Conservation (phyloP, 108 stramenopile species). For the Pseudonitzschia multiseries region DNA sequence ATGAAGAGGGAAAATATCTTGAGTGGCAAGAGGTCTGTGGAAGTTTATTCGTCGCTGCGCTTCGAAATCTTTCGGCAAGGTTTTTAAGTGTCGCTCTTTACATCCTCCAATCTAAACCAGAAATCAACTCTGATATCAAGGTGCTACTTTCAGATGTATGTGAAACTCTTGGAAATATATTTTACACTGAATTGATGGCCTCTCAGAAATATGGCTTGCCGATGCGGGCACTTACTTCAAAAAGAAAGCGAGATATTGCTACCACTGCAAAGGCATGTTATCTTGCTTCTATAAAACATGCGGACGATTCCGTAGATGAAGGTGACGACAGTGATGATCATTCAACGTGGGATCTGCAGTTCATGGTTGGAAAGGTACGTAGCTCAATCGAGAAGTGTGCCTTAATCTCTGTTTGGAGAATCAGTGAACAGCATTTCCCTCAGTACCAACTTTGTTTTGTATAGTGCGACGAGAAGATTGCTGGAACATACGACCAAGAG, state of each 20-base stretch:
- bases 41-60: constrained; percentile 72
- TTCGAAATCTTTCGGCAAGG: constrained; percentile 55
- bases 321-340: constrained; percentile 35
- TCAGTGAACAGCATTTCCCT: too few relatives aligned
- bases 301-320: constrained; percentile 29
- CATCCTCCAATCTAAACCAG: constrained; percentile 47
- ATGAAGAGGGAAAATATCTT: constrained; percentile 46
- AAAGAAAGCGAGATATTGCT: constrained; percentile 64
- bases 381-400: not conserved
- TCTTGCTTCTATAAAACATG: constrained; percentile 38
- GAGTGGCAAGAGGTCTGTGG: constrained; percentile 84
- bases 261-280: constrained; percentile 56
- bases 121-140: constrained; percentile 24
- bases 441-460: not conserved
- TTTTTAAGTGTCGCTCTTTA: constrained; percentile 48
- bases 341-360: constrained; percentile 63
- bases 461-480: constrained; percentile 80
- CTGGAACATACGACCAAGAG: constrained; percentile 56
- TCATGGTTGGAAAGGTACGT: constrained; percentile 83
- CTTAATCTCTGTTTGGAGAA: too few relatives aligned
- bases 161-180: constrained; percentile 66
- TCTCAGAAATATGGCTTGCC: constrained; percentile 82
- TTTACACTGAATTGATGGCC: constrained; percentile 67
- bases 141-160: constrained; percentile 53
- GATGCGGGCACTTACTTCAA: constrained; percentile 49